These are phyloP conservation scores for Candida bentonensis DNA, from an alignment of 805 yeast species.

Conservation along the genomic window DNA sequence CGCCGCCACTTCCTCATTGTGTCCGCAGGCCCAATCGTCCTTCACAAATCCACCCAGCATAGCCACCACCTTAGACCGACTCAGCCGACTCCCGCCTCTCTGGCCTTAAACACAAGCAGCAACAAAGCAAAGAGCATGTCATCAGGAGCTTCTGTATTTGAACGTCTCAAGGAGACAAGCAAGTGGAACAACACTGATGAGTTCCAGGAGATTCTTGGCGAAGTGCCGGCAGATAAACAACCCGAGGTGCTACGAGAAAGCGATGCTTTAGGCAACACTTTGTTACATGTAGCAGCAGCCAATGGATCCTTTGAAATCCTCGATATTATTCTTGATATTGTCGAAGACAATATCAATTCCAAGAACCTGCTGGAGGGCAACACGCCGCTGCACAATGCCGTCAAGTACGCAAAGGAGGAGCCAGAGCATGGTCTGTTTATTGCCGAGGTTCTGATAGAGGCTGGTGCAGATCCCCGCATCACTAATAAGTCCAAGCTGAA, in stretches of 20 bases:
- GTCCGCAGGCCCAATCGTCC: no score
- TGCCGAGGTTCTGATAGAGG: constrained; percentile 70
- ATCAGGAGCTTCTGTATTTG: neutral
- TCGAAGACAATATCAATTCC: constrained; percentile 86
- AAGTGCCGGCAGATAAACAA: neutral
- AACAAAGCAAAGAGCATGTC: no score
- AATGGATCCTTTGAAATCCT: constrained; percentile 75
- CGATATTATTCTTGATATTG: constrained; percentile 70
- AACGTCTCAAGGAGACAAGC: constrained; percentile 1
- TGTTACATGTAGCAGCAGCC: constrained; percentile 69
- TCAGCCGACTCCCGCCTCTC: no score
- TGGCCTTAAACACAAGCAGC: no score
- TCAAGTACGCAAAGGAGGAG: constrained; percentile 58
- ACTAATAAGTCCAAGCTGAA: constrained; percentile 48
- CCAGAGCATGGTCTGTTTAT: constrained; percentile 58
- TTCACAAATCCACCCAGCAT: no score
- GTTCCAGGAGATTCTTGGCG: constrained; percentile 1
- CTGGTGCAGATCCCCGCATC: constrained; percentile 67
- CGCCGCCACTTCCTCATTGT: no score
- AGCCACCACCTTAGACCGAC: no score
- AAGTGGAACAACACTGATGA: constrained; percentile 1
- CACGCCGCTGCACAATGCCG: constrained; percentile 84
- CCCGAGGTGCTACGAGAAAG: neutral
- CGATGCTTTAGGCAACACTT: constrained; percentile 67
- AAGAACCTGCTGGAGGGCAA: constrained; percentile 56